Evolutionary conservation across 768 basidiomycete species (phyloP).

Genomic region (Rhizopogon salebrosus): DNA sequence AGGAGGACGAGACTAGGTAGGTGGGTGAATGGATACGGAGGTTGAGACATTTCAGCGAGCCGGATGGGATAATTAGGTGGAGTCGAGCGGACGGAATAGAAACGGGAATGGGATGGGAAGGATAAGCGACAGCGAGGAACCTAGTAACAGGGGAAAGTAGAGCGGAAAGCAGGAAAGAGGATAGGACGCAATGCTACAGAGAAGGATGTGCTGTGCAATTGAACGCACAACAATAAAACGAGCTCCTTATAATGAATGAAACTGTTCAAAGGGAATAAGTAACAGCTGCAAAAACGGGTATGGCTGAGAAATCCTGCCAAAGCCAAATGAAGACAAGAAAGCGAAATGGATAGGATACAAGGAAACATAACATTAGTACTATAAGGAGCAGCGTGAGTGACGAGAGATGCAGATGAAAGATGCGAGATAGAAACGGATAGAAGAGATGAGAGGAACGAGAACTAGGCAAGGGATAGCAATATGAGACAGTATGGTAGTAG

Average conservation of each 20-base stretch:
- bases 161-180: constrained; percentile 21
- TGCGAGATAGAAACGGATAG: constrained; percentile 8
- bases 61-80: background rate
- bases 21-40: background rate
- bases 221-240: constrained; percentile 21
- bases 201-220: constrained; percentile 22
- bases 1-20: too few relatives aligned
- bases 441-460: constrained; percentile 13
- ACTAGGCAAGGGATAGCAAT: constrained; percentile 29
- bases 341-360: constrained; percentile 27
- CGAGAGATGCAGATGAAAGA: constrained; percentile 7
- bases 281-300: constrained; percentile 11
- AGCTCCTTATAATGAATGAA: constrained; percentile 30
- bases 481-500: constrained; percentile 28
- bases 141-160: constrained; percentile 15
- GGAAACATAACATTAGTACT: constrained; percentile 23
- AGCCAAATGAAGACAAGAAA: constrained; percentile 22
- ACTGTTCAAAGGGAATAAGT: constrained; percentile 33
- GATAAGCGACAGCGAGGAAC: constrained; percentile 7
- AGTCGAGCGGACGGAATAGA: background rate
- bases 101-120: constrained; percentile 4
- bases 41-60: background rate
- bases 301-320: constrained; percentile 28
- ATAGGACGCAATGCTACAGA: constrained; percentile 31
- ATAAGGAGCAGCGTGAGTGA: constrained; percentile 23